Evolutionary conservation across 371 early-diverging fungal genomes (phyloP), one percentile per base, ranked within the genome.

Genomic region (Apophysomyces sp.): DNA sequence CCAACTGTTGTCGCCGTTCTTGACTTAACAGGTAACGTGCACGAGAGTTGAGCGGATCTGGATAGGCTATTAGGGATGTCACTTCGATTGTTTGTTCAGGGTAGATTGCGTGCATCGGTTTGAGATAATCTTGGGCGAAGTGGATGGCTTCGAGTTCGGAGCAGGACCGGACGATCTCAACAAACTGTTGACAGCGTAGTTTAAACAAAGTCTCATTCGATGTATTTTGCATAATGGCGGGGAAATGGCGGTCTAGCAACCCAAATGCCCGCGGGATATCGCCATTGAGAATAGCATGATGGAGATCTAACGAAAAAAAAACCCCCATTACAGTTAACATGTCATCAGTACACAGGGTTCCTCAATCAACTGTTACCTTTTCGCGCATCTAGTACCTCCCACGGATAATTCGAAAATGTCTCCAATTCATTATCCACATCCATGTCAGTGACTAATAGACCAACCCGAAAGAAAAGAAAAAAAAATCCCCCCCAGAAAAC

Each of bases 171-270:
- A 68, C 65, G 8, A 77, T 68, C 37, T 71, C 78, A 12, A 78
- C 62, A 56, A 78, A 78, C 13, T 71, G 73, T 52, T 78, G 78
- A 26, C 78, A 78, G 52, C 69, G 68, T 15, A 78, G 55, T 53
- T 73, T 66, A 52, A 74, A 74, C 32, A 71, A 21, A 15, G 65
- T 44, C 8, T 34, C 16, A 29, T 66, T 62, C 29, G 39, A 49
- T 18, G 39, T 39, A 16, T 26, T 29, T 13, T 2, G 56, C 27
- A 40, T 39, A 72, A 58, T 9, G 49, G 32, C 21, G 24, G 78
- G 72, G n/a, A 77, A 77, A 53, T 71, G 67, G 9, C 57, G 58
- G 7, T 64, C 58, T 24, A 77, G 68, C 51, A 74, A 51, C 30
- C 63, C 70, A 57, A 77, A 72, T 1, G 78, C 78, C 39, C 32